A percentile compares a stretch with the other conserved stretches of the same genome.
Conservation (phyloP, 108 stramenopile genomes). For the Discostella stelligeroides region DNA sequence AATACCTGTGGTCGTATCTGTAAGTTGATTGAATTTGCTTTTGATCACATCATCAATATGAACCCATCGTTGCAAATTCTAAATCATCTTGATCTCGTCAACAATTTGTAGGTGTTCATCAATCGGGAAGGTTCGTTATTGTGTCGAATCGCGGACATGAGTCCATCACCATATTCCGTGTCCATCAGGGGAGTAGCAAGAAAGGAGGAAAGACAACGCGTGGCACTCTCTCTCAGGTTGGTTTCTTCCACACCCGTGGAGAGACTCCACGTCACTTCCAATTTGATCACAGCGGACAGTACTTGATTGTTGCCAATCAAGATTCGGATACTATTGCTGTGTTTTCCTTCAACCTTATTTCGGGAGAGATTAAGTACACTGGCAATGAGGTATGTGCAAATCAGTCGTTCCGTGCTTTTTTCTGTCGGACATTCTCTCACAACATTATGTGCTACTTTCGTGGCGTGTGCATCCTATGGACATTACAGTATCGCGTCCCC, state of each 20-base stretch:
- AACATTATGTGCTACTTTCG: too few species aligned
- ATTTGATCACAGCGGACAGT: conserved; percentile 90
- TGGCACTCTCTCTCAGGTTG: conserved; percentile 80
- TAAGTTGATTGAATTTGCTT: conserved; percentile 15
- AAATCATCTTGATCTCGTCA: too few species aligned
- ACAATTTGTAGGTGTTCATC: conserved; percentile 83
- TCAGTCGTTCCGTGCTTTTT: neutral
- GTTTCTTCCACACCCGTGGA: conserved; percentile 93
- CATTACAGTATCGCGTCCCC: conserved; percentile 70
- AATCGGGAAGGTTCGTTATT: conserved; percentile 85
- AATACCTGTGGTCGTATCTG: conserved; percentile 94
- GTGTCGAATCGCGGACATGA: conserved; percentile 97
- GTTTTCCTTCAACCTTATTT: conserved; percentile 85
- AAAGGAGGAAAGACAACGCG: conserved; percentile 55
- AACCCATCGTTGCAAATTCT: too few species aligned
- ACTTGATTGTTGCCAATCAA: conserved; percentile 93
- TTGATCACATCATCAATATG: too few species aligned
- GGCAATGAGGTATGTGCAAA: conserved; percentile 62
- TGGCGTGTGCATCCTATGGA: neutral
- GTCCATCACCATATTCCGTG: conserved; percentile 86
- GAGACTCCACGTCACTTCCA: conserved; percentile 95
- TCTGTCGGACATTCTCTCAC: neutral
- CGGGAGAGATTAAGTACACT: conserved; percentile 87
- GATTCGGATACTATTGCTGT: conserved; percentile 89
- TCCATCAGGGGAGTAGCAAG: conserved; percentile 48